Conservation (phyloP, 108 stramenopile species). For the Stephanodiscus triporus region DNA sequence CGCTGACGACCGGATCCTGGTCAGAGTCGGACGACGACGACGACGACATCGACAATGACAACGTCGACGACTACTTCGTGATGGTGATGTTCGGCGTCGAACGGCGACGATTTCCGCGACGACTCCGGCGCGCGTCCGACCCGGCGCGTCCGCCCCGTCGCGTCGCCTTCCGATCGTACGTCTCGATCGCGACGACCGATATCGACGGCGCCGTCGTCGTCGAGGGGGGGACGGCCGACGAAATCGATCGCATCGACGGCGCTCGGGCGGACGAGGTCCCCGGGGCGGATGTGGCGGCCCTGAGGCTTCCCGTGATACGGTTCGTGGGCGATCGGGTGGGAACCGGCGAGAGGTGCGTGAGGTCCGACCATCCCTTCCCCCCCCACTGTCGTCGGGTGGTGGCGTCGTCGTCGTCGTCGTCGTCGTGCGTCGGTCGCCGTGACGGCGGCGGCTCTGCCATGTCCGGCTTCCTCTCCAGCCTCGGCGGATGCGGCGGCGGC, state of each 20-base stretch:
- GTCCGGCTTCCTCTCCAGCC: conserved; percentile 24
- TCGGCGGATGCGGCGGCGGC: conserved; percentile 4
- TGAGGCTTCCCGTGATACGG: conserved; percentile 40
- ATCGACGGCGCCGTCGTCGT: no score
- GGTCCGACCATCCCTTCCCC: conserved; percentile 62
- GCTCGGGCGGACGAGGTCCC: neutral
- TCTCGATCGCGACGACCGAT: neutral
- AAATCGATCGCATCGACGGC: no score
- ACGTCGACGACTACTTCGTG: neutral
- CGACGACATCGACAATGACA: neutral
- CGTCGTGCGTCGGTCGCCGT: neutral
- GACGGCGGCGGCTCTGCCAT: neutral
- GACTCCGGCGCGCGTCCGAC: no score
- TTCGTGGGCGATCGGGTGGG: conserved; percentile 61
- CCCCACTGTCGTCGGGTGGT: conserved; percentile 15
- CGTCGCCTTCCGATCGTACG: neutral
- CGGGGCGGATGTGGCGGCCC: no score
- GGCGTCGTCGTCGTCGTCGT: neutral
- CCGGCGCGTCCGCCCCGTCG: neutral
- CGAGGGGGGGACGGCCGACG: neutral
- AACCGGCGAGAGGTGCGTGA: conserved; percentile 69
- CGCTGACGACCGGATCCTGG: neutral
- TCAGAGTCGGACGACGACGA: neutral
- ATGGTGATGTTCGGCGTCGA: neutral
- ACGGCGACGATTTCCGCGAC: neutral